Evolutionary conservation across 768 basidiomycete genomes (phyloP).

Genomic region (Phlebiopsis gigantea): DNA sequence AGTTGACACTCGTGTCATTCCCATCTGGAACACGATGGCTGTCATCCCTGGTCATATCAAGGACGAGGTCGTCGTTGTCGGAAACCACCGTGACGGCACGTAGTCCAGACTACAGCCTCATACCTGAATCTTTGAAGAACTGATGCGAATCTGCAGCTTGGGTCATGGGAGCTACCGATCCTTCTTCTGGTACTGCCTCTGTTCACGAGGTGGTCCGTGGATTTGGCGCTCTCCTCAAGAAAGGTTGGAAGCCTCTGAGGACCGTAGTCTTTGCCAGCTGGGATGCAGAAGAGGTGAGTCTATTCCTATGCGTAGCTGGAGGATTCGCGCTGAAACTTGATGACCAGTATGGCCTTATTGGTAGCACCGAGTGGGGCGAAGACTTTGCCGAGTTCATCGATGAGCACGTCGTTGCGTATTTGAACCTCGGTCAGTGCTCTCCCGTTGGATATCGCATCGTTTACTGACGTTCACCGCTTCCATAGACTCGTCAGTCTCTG

Average conservation of each 20-base stretch:
- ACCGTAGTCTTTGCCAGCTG: conserved; percentile 75
- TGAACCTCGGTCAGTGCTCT: conserved; percentile 57
- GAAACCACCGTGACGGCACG: conserved; percentile 85
- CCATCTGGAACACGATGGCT: conserved; percentile 88
- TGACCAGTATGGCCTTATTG: conserved; percentile 59
- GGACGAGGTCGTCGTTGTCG: conserved; percentile 83
- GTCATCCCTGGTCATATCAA: conserved; percentile 78
- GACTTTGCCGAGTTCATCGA: conserved; percentile 83
- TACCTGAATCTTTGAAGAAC: too few relatives aligned
- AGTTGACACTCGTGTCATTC: conserved; percentile 77
- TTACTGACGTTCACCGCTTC: neutral
- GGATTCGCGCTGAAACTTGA: neutral
- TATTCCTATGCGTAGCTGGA: neutral
- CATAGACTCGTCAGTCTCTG: conserved; percentile 59
- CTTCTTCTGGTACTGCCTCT: conserved; percentile 74
- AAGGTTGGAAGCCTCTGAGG: conserved; percentile 81
- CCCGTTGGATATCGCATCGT: neutral
- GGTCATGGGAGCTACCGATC: conserved; percentile 81
- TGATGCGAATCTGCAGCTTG: conserved; percentile 35
- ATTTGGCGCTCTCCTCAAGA: conserved; percentile 57
- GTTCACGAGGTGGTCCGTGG: conserved; percentile 75
- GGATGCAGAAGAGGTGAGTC: conserved; percentile 67
- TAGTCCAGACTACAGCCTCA: conserved; percentile 2
- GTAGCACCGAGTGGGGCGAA: conserved; percentile 92
- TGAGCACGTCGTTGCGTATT: conserved; percentile 76